phyloP scores from a whole-genome alignment of 2,329 filamentous ascomycete species.

The Stromatinia cepivora region DNA sequence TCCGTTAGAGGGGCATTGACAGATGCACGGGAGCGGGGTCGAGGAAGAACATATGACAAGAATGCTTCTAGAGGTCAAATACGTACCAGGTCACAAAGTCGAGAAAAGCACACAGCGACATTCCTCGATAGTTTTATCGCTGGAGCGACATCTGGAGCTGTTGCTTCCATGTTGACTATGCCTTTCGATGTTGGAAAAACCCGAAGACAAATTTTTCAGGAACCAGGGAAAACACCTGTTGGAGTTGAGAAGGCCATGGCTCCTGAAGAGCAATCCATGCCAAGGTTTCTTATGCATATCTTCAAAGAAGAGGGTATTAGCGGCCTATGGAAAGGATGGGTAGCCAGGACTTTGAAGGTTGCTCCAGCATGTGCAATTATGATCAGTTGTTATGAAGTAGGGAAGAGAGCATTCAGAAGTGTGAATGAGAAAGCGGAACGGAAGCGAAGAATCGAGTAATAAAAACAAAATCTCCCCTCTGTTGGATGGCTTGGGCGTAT shows the following conservation, averaged over 20 bases:
- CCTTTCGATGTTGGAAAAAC: conserved; percentile 99
- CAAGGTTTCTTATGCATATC: conserved; percentile 84
- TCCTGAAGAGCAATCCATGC: conserved; percentile 78
- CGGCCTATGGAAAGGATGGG: conserved; percentile 89
- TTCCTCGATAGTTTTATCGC: conserved; percentile 88
- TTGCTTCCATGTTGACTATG: conserved; percentile 85
- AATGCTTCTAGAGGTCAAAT: conserved; percentile 46
- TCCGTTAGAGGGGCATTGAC: conserved; percentile 70
- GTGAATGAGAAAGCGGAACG: conserved; percentile 60
- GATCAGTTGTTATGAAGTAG: conserved; percentile 97
- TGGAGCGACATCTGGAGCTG: conserved; percentile 77
- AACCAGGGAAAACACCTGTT: conserved; percentile 46
- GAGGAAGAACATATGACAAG: conserved; percentile 46
- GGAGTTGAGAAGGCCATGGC: conserved; percentile 44
- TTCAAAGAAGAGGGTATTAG: conserved; percentile 78
- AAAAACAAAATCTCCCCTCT: conserved; percentile 19
- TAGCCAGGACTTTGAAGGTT: conserved; percentile 87
- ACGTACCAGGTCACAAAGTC: conserved; percentile 58
- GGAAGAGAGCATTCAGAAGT: conserved; percentile 80
- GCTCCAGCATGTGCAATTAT: conserved; percentile 97
- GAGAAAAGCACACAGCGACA: conserved; percentile 72
- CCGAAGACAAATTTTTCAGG: conserved; percentile 78
- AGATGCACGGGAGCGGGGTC: conserved; percentile 60
- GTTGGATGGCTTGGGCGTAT: conserved; percentile 1
- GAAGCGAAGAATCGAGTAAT: conserved; percentile 32